Evolutionary conservation across 768 basidiomycete species (phyloP), one percentile per base, ranked within the genome.

Genomic region (Pisolithus tinctorius): DNA sequence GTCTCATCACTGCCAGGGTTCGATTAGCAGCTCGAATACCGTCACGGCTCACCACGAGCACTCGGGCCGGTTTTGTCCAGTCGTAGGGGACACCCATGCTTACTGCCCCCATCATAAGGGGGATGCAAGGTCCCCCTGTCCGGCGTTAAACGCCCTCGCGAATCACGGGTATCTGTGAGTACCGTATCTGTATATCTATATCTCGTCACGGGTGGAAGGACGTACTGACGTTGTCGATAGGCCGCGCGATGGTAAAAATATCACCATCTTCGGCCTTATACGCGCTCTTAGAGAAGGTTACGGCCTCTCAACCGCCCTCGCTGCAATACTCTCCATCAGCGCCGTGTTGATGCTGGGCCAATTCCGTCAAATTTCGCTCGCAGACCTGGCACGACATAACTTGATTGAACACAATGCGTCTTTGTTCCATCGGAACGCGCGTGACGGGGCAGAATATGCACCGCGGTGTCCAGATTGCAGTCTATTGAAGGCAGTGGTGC

Each of bases 141-240:
- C 87, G 1, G 87, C 84, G 0, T 64, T 89, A 34, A 88, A 89
- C 55, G 73, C 82, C 0, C 74, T 88, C 54, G 86, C 87, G 0
- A 88, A 88, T 58, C 84, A 88, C 49, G 83, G 84, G 1, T 88
- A 81, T 49, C 67, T 89, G 86, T 88, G 59, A 61, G 84, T 73
- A 1, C 10, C 20, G 20, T 20, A 20, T 20, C 20, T 20, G 20
- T 20, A 20, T 20, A 13, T 14, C 20, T 47, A 8, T 25, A 49
- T 40, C 4, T 3, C 6, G 46, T 11, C 34, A 9, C 29, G 6
- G 20, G 40, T 46, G 10, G 38, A 31, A 51, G 56, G 30, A 56
- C 44, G n/a, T 23, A 11, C n/a, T 34, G 25, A 17, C 9, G 29
- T 23, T 0, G n/a, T n/a, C 48, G 38, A 1, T 38, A 83, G 82